Evolutionary conservation across 371 early-diverging fungal species (phyloP).

Genomic region (Circinella umbellata): DNA sequence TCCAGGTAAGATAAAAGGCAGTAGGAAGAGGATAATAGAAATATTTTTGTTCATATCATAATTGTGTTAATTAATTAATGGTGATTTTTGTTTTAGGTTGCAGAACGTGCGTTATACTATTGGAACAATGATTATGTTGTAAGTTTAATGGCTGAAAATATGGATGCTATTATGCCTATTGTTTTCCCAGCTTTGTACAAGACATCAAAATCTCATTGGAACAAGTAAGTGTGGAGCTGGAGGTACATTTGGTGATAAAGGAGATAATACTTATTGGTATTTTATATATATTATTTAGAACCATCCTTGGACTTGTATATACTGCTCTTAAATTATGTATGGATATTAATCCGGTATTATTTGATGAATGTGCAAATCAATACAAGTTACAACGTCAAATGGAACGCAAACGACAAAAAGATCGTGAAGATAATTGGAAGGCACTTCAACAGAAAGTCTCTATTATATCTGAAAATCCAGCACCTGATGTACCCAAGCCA

Average conservation of each 20-base stretch:
- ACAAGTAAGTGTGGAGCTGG: conserved; percentile 63
- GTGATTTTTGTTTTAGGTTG: conserved; percentile 56
- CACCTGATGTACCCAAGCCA: background rate
- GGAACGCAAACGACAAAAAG: conserved; percentile 84
- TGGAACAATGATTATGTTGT: conserved; percentile 98
- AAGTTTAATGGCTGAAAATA: conserved; percentile 90
- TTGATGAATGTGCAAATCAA: conserved; percentile 90
- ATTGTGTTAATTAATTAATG: too few relatives aligned
- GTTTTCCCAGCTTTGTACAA: conserved; percentile 90
- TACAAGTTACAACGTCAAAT: conserved; percentile 82
- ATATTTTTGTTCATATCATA: background rate
- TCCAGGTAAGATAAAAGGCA: conserved; percentile 68
- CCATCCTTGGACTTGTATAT: conserved; percentile 92
- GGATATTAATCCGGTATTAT: conserved; percentile 92
- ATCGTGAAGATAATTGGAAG: conserved; percentile 87
- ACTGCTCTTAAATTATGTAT: conserved; percentile 95
- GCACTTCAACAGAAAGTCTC: conserved; percentile 62
- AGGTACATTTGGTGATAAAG: too few relatives aligned
- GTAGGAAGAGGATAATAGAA: background rate
- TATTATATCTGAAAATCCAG: conserved; percentile 4
- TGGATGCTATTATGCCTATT: conserved; percentile 87
- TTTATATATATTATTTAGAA: conserved; percentile 48
- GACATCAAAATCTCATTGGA: conserved; percentile 97
- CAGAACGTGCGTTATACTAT: conserved; percentile 94
- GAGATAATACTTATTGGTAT: background rate